phyloP scores from a whole-genome alignment of 177 flowering plant species.

The Vitis hybrid region DNA sequence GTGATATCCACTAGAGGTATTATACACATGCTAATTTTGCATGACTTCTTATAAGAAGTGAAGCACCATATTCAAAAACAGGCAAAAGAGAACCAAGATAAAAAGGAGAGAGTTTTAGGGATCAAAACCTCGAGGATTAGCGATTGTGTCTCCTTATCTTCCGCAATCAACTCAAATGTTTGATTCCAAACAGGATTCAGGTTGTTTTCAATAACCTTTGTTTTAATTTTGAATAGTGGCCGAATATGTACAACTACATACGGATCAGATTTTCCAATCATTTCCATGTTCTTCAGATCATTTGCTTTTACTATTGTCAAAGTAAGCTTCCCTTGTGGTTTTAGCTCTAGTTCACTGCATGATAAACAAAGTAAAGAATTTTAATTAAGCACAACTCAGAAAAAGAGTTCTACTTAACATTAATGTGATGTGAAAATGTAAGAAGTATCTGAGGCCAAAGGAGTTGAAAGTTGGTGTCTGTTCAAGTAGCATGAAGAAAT shows the following conservation, averaged over 20 bases:
- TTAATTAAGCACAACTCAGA: too few species aligned
- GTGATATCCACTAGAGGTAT: background rate
- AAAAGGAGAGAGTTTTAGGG: constrained; percentile 2
- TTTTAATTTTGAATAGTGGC: constrained; percentile 80
- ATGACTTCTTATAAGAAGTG: background rate
- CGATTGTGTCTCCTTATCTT: constrained; percentile 95
- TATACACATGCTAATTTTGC: background rate
- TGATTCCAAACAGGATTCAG: constrained; percentile 93
- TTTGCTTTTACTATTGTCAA: constrained; percentile 73
- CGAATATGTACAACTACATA: constrained; percentile 73
- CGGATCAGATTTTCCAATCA: constrained; percentile 99
- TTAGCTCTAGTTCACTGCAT: constrained; percentile 95
- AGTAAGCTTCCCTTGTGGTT: constrained; percentile 83
- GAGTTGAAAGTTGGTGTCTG: too few species aligned
- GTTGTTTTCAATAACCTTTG: constrained; percentile 78
- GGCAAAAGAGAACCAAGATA: background rate
- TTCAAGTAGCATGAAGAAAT: too few species aligned
- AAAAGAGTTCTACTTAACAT: too few species aligned
- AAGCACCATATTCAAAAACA: constrained; percentile 1
- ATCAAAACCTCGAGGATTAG: constrained; percentile 74
- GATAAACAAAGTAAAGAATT: constrained; percentile 1
- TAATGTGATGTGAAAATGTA: too few species aligned
- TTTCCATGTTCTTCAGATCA: constrained; percentile 91
- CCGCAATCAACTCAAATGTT: constrained; percentile 84
- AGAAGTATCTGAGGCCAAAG: too few species aligned